Base-by-base conservation (phyloP, 306 rosid genomes). In the Lotus japonicus region DNA sequence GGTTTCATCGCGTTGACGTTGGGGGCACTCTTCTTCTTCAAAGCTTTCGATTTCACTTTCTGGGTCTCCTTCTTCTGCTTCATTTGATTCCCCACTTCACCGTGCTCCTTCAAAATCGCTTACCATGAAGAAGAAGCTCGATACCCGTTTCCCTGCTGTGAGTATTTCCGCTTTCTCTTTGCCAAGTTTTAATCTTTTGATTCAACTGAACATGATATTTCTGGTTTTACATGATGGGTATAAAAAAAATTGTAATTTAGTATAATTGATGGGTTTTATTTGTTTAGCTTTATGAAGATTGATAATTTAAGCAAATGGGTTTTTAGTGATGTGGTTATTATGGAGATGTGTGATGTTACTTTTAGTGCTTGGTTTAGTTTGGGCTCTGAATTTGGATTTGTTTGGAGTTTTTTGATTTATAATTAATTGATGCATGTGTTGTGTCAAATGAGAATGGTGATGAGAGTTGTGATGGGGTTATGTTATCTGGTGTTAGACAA, bases 101-200 rank as follows among this genome's bases (percentile, higher is more conserved):
- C 68, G 63, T 13, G 49, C 33, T 21, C 38, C 72, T 1, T 23
- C 44, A 55, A 64, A 80, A 74, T 81, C 79, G 77, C 75, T 79
- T 78, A 71, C 84, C 84, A 92, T 92, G 98, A 92, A 80, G 94
- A 92, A 92, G 91, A 92, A 92, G 96, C 96, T 89, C 65, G 98
- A 92, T 86, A 92, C 98, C 52, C 95, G 98, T 78, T 92, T 89
- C 70, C 97, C 98, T 52, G 98, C 98, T 2, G 98, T 92, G 73
- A 87, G 97, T 87, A 21, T 58, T 63, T 70, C 14, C 2, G 0
- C 5, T 48, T 72, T 57, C 15, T 36, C 15, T 43, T 18, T 36
- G 6, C 11, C 42, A 33, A 49, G 9, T 58, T 70, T 74, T 73
- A 11, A 19, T 36, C 64, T 70, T 68, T 66, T 4, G 14, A 64